These are phyloP conservation scores for Suhomyces choctaworum DNA, from an alignment of 1,139 yeast species.

Conservation along the genomic window DNA sequence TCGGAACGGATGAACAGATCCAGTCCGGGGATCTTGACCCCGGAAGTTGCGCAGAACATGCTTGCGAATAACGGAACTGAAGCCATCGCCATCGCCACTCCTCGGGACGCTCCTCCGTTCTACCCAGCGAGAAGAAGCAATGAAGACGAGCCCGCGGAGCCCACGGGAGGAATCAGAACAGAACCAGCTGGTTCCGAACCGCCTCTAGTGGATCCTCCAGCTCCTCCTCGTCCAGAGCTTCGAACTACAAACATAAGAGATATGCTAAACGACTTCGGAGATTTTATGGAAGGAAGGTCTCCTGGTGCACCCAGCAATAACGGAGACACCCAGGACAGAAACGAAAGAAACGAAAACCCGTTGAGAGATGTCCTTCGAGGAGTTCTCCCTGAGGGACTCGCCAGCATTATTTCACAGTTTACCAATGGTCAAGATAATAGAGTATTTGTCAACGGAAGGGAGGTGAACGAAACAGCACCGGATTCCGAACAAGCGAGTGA, in stretches of 20 bases:
- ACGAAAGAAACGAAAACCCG: conserved; percentile 2
- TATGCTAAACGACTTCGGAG: conserved; percentile 27
- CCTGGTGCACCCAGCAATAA: conserved; percentile 1
- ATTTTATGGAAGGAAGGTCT: conserved; percentile 18
- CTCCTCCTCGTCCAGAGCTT: neutral
- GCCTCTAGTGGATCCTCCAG: neutral
- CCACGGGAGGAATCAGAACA: conserved; percentile 2
- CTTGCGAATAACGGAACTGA: conserved; percentile 8
- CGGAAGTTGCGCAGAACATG: conserved; percentile 42
- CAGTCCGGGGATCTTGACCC: conserved; percentile 41
- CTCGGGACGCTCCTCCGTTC: conserved; percentile 2
- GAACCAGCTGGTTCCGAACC: neutral
- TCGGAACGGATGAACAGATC: conserved; percentile 36
- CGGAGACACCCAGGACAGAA: neutral
- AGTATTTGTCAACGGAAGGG: conserved; percentile 16
- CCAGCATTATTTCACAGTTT: conserved; percentile 16
- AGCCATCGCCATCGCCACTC: conserved; percentile 5
- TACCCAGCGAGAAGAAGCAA: conserved; percentile 2
- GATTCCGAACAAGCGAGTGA: neutral
- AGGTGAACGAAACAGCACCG: conserved; percentile 4
- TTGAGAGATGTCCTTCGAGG: conserved; percentile 12
- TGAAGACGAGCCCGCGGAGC: conserved; percentile 1
- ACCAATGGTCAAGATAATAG: conserved; percentile 13
- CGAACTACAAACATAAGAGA: conserved; percentile 17
- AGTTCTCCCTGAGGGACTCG: conserved; percentile 16